Percentiles rank a stretch among this genome's conserved stretches.
Evolutionary conservation across 2,329 filamentous ascomycete species (phyloP).

Genomic region (Neurospora sp.): DNA sequence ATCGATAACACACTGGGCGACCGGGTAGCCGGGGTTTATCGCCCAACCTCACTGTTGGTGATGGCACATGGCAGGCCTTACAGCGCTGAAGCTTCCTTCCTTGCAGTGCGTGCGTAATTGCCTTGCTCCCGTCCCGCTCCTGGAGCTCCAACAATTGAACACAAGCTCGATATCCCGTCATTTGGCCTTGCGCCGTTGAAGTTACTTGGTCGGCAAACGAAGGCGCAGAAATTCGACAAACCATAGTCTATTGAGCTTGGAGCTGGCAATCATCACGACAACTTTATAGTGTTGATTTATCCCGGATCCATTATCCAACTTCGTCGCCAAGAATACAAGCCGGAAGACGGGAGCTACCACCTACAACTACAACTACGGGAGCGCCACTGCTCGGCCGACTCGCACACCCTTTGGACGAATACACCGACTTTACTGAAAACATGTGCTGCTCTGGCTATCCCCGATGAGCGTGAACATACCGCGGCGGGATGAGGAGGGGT

Average conservation of each 20-base stretch:
- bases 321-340: background rate
- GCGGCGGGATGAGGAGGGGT: conserved; percentile 50
- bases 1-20: background rate
- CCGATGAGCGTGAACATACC: conserved; percentile 62
- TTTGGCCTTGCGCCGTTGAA: background rate
- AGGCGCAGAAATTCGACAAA: background rate
- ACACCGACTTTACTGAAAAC: conserved; percentile 5
- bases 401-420: background rate
- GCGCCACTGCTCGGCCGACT: too few species aligned
- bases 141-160: background rate
- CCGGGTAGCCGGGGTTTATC: background rate
- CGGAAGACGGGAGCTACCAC: background rate
- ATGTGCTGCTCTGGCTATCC: conserved; percentile 27
- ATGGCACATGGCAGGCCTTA: background rate
- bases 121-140: background rate
- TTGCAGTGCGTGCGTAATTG: background rate
- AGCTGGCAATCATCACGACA: background rate
- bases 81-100: background rate
- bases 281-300: background rate
- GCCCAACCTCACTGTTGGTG: background rate
- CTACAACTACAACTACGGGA: background rate
- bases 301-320: background rate
- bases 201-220: background rate
- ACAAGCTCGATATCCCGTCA: background rate
- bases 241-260: background rate